Percentiles rank a stretch among this genome's conserved stretches.
These are phyloP conservation scores for Clathrus columnatus DNA, from an alignment of 768 basidiomycete species.

Conservation along the genomic window DNA sequence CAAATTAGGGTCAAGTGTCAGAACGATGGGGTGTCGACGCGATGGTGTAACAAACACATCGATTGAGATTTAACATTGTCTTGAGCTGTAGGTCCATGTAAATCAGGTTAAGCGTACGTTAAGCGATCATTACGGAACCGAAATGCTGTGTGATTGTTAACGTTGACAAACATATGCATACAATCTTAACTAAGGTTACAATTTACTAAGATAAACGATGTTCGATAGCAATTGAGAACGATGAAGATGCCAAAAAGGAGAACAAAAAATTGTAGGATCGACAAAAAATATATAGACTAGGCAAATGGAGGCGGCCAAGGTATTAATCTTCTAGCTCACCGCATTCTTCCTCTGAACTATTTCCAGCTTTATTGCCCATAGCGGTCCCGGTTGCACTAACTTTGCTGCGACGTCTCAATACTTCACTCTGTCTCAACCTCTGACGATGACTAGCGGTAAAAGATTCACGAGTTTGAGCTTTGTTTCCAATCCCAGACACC, in stretches of 20 bases:
- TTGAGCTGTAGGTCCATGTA: not conserved
- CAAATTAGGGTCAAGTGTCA: not conserved
- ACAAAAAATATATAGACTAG: not conserved
- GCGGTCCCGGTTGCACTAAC: not conserved
- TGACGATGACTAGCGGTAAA: slow-evolving; percentile 61
- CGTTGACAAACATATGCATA: not conserved
- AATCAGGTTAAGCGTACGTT: not conserved
- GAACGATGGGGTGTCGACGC: not conserved
- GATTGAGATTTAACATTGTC: not conserved
- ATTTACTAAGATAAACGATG: no score
- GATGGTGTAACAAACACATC: not conserved
- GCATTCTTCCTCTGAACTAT: not conserved
- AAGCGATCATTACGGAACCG: not conserved
- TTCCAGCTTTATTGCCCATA: not conserved
- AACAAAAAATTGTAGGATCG: no score
- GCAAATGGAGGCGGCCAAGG: not conserved
- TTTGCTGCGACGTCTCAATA: slow-evolving; percentile 45
- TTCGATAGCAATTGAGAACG: no score
- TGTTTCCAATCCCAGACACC: slow-evolving; percentile 6
- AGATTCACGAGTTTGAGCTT: not conserved
- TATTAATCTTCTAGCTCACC: not conserved
- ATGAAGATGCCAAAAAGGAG: no score
- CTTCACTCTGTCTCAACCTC: slow-evolving; percentile 69
- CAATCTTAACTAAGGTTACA: not conserved
- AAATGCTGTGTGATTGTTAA: not conserved